Base-by-base conservation (phyloP, 2,329 filamentous ascomycete genomes). In the Epichloe gansuensis region DNA sequence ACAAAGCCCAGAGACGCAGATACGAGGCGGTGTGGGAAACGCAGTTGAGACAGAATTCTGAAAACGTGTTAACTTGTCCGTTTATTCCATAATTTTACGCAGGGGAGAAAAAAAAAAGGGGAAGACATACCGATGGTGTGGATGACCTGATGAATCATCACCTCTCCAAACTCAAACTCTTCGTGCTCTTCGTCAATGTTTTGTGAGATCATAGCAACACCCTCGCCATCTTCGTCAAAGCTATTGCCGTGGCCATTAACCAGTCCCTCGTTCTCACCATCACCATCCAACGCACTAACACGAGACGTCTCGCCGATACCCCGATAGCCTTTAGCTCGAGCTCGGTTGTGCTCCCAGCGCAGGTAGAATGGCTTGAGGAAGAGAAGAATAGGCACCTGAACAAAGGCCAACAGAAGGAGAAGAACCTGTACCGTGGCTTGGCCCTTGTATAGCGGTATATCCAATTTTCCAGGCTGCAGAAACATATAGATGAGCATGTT, bases 401-500 rank as follows among this genome's bases (percentile, higher is more conserved):
- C 65, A 51, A 97, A 76, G 3, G 93, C 94, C 57, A 97, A 69
- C 31, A 95, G 76, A 23, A 98, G 73, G 38, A 98, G 74, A 51
- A 87, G 67, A 12, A 88, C 73, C 69, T 98, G 93, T 0, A 98
- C 78, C 2, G 67, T 67, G 13, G 75, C 79, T 68, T 98, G 93
- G 43, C 88, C 88, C 23, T 74, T 67, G 67, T 95, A 98, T 5
- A 98, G 76, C 49, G 77, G 77, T 56, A 88, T 80, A 48, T 87
- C 84, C 15, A 84, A 65, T 0, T 70, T 86, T 50, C 90, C 90
- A 3, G 93, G 93, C 58, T 85, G 82, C 60, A 98, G 73, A 75
- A 98, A 98, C 94, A 98, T 98, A 79, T 96, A 96, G 64, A 98
- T 98, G 64, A 98, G 77, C 91, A 97, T 97, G 78, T 98, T 98